A percentile compares a stretch with the other conserved stretches of the same genome.
phyloP scores from a whole-genome alignment of 2,329 filamentous ascomycete genomes.

The Talaromyces sp. region DNA sequence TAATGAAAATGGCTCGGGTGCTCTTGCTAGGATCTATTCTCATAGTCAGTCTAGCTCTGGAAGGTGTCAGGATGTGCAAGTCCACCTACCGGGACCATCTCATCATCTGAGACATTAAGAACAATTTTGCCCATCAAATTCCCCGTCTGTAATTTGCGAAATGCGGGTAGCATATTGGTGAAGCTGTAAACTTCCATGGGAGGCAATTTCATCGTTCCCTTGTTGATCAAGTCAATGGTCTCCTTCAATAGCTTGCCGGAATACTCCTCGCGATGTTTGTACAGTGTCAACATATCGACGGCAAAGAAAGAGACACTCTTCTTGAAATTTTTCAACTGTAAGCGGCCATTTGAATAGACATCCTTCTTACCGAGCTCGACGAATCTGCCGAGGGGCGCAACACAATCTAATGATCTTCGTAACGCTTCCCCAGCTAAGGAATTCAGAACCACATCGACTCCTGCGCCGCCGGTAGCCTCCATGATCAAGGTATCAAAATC shows the following conservation, averaged over 20 bases:
- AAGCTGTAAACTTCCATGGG: not conserved
- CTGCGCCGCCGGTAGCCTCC: too few species aligned
- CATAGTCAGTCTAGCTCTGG: not conserved
- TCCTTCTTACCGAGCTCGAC: too few species aligned
- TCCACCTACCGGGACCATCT: not conserved
- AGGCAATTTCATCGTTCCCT: not conserved
- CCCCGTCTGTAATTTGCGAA: not conserved
- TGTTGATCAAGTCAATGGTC: not conserved
- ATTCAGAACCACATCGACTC: too few species aligned
- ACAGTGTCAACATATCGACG: not conserved
- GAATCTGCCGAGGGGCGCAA: too few species aligned
- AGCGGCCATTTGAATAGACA: not conserved
- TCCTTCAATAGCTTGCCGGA: not conserved
- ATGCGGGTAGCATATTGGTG: not conserved
- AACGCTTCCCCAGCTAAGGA: too few species aligned
- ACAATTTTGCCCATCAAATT: not conserved
- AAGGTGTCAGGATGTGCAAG: not conserved
- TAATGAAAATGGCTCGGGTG: not conserved
- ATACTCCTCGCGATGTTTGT: not conserved
- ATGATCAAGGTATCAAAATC: too few species aligned
- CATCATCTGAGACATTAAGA: not conserved
- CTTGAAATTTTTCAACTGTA: not conserved
- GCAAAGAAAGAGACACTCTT: not conserved
- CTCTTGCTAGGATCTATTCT: not conserved
- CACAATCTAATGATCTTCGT: too few species aligned